Conservation (phyloP, 2,329 filamentous ascomycete species). For the Aspergillus proliferans region DNA sequence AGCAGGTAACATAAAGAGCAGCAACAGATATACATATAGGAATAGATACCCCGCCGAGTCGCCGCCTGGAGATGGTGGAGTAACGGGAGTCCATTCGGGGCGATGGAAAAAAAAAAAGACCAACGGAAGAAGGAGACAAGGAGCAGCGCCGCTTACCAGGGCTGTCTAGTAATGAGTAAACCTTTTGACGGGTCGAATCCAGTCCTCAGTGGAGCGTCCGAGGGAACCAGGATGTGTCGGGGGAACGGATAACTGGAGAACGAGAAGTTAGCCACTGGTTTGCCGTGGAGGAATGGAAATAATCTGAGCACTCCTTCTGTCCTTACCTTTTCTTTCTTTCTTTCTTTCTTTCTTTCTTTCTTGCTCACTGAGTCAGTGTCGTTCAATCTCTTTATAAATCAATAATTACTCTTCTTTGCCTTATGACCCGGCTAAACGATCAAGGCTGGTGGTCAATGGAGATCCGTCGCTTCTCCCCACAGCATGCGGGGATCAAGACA, state of each 20-base stretch:
- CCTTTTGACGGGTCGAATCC: background rate
- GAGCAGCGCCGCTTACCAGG: background rate
- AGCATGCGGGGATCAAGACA: too few species aligned
- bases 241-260: slow-evolving; percentile 26
- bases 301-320: background rate
- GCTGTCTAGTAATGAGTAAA: background rate
- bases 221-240: slow-evolving; percentile 17
- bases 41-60: slow-evolving; percentile 5
- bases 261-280: slow-evolving; percentile 5
- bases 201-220: background rate
- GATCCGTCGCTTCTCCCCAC: too few species aligned
- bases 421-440: background rate
- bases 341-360: background rate
- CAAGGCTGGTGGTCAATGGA: too few species aligned
- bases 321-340: background rate
- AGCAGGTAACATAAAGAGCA: background rate
- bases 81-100: slow-evolving; percentile 10
- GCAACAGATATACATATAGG: slow-evolving; percentile 2
- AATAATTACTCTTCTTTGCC: background rate
- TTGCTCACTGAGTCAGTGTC: background rate
- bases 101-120: slow-evolving; percentile 14
- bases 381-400: background rate
- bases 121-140: slow-evolving; percentile 19
- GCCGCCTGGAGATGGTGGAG: slow-evolving; percentile 6
- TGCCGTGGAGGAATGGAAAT: background rate